Evolutionary conservation across 768 basidiomycete genomes (phyloP).

Genomic region (Tricholoma matsutake): DNA sequence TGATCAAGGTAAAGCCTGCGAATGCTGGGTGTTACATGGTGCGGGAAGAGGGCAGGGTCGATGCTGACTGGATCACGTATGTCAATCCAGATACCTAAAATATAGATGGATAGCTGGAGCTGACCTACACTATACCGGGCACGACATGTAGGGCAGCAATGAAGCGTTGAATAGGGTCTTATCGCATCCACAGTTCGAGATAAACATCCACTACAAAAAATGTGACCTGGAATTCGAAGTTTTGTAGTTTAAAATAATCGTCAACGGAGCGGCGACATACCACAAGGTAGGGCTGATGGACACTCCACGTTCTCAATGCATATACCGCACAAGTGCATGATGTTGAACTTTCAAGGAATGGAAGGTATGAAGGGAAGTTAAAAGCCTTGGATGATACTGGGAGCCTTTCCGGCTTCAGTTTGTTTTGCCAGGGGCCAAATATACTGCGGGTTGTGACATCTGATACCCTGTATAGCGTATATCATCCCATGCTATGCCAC

Average conservation of each 20-base stretch:
- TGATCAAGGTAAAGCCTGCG: slow-evolving; percentile 52
- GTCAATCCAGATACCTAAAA: not conserved
- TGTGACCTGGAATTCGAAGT: slow-evolving; percentile 43
- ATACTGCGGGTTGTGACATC: not conserved
- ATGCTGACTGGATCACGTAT: slow-evolving; percentile 34
- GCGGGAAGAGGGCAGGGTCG: slow-evolving; percentile 50
- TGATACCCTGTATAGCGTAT: not conserved
- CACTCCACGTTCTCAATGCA: slow-evolving; percentile 53
- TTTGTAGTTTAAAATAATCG: not conserved
- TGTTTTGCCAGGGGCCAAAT: slow-evolving; percentile 1
- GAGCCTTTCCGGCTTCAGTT: slow-evolving; percentile 3
- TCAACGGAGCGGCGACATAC: slow-evolving; percentile 33
- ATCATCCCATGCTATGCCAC: slow-evolving; percentile 2
- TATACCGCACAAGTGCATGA: slow-evolving; percentile 56
- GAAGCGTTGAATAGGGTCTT: slow-evolving; percentile 42
- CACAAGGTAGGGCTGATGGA: slow-evolving; percentile 63
- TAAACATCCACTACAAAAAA: slow-evolving; percentile 64
- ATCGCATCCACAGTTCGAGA: slow-evolving; percentile 46
- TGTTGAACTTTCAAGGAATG: not conserved
- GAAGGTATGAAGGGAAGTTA: not conserved
- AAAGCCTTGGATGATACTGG: too few species aligned
- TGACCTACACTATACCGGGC: slow-evolving; percentile 53
- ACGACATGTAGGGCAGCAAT: slow-evolving; percentile 58
- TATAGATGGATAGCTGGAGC: slow-evolving; percentile 8
- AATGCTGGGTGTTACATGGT: slow-evolving; percentile 56